Evolutionary conservation across 2,329 filamentous ascomycete species (phyloP), one percentile per base, ranked within the genome.

Genomic region (Cladosporium sphaerospermum): DNA sequence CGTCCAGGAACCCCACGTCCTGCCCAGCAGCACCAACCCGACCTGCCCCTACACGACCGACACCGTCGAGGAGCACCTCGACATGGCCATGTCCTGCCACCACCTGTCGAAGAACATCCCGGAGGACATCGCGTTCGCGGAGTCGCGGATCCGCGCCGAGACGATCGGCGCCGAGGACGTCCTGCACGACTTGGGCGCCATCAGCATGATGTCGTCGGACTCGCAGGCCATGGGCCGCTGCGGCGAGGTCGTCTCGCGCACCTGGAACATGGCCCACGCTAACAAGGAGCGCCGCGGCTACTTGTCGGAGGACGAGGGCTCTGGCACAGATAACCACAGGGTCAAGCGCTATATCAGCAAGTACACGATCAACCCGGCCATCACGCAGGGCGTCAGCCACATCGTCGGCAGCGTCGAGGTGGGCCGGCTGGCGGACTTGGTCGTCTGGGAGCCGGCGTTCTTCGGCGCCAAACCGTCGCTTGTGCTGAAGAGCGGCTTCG

Each of bases 21-120:
- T 96, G 1, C 90, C 90, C 0, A 89, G 85, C 9, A 90, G 85
- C 45, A 96, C 90, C 0, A 96, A 95, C 68, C 90, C 90, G 0
- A 96, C 91, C 2, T 78, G 90, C 3, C 90, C 90, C 1, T 96
- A 83, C 71, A 96, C 91, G 4, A 77, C 79, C 57, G 95, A 96
- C 73, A 96, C 90, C 0, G 79, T 96, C 0, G 90, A 96, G 65
- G 90, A 96, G 71, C 90, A 96, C 71, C 81, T 96, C 10, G 90
- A 96, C 73, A 96, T 96, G 90, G 75, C 96, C 45, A 96, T 96
- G 90, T 89, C 95, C 28, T 96, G 91, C 75, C 90, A 96, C 69
- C 91, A 96, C 65, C 76, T 96, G 10, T 89, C 84, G 53, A 88
- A 87, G 70, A 83, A 95, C 70, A 96, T 96, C 54, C 88, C 89